A percentile compares a stretch with the other conserved stretches of the same genome.
phyloP scores from a whole-genome alignment of 495 filamentous ascomycete genomes.

The Penicillium manginii region DNA sequence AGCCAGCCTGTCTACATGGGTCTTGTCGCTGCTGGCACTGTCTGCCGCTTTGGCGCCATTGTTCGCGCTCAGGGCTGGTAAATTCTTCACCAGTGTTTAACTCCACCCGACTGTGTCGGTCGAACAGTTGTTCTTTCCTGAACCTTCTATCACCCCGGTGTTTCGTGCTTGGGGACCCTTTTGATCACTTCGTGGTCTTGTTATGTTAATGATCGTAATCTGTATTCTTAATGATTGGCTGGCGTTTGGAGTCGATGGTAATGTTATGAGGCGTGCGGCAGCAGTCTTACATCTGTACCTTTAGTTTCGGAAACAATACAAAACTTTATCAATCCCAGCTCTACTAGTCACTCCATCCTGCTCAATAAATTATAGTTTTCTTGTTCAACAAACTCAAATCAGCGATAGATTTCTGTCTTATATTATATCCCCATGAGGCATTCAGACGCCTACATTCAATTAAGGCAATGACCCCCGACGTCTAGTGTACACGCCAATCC shows the following conservation, averaged over 20 bases:
- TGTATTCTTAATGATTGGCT: conserved; percentile 24
- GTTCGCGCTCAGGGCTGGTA: conserved; percentile 11
- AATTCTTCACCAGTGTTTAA: conserved; percentile 10
- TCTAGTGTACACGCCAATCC: conserved; percentile 22
- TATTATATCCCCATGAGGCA: not conserved
- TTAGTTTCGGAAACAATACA: conserved; percentile 11
- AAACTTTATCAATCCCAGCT: not conserved
- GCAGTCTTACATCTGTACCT: not conserved
- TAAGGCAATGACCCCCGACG: not conserved
- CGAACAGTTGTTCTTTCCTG: not conserved
- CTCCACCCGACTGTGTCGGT: conserved; percentile 11
- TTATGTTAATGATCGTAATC: conserved; percentile 21
- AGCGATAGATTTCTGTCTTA: not conserved
- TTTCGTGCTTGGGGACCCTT: conserved; percentile 8
- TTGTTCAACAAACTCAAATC: not conserved
- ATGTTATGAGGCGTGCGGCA: conserved; percentile 9
- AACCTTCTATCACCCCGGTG: conserved; percentile 1
- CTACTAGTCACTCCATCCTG: too few relatives aligned
- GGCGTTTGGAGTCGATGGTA: conserved; percentile 1
- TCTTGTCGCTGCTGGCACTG: conserved; percentile 43
- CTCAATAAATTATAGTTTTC: too few relatives aligned
- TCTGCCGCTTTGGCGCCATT: conserved; percentile 41
- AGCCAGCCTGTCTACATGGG: conserved; percentile 43
- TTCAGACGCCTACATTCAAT: not conserved
- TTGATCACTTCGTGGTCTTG: conserved; percentile 10